phyloP scores from a whole-genome alignment of 2,329 filamentous ascomycete species.

The Fusarium albidum region DNA sequence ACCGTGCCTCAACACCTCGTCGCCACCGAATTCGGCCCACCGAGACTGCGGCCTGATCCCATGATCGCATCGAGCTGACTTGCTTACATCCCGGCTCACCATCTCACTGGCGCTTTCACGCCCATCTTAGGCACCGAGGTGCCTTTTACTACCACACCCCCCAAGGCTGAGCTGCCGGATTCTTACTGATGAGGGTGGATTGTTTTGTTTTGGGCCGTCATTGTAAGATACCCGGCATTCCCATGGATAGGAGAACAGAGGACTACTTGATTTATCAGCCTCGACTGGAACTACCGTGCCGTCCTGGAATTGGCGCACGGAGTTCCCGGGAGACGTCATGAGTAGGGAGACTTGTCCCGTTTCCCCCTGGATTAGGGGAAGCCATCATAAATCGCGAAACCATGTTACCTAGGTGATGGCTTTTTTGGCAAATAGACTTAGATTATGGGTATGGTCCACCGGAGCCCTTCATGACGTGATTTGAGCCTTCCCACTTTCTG shows the following conservation, averaged over 20 bases:
- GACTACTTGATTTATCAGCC: slow-evolving; percentile 28
- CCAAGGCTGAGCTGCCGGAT: slow-evolving; percentile 15
- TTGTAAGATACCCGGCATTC: slow-evolving; percentile 40
- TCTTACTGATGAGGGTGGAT: slow-evolving; percentile 16
- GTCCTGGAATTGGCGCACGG: slow-evolving; percentile 34
- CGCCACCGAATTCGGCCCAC: background rate
- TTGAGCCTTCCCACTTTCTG: background rate
- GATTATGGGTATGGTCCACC: slow-evolving; percentile 4
- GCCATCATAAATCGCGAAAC: slow-evolving; percentile 3
- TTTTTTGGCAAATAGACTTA: slow-evolving; percentile 25
- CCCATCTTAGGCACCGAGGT: background rate
- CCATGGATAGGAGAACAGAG: slow-evolving; percentile 35
- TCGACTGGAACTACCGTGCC: slow-evolving; percentile 11
- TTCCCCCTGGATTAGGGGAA: slow-evolving; percentile 1
- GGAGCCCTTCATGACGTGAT: background rate
- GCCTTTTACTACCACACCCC: slow-evolving; percentile 1
- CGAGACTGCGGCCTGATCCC: no score
- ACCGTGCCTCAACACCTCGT: background rate
- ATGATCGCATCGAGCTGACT: background rate
- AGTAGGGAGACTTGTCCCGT: background rate
- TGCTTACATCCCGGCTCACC: slow-evolving; percentile 5
- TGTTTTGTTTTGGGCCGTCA: slow-evolving; percentile 21
- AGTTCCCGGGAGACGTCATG: slow-evolving; percentile 23
- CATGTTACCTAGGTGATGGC: slow-evolving; percentile 14
- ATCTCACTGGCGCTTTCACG: slow-evolving; percentile 2